A percentile compares a stretch with the other conserved stretches of the same genome.
phyloP scores from a whole-genome alignment of 2,329 filamentous ascomycete genomes.

The Colletotrichum scovillei region DNA sequence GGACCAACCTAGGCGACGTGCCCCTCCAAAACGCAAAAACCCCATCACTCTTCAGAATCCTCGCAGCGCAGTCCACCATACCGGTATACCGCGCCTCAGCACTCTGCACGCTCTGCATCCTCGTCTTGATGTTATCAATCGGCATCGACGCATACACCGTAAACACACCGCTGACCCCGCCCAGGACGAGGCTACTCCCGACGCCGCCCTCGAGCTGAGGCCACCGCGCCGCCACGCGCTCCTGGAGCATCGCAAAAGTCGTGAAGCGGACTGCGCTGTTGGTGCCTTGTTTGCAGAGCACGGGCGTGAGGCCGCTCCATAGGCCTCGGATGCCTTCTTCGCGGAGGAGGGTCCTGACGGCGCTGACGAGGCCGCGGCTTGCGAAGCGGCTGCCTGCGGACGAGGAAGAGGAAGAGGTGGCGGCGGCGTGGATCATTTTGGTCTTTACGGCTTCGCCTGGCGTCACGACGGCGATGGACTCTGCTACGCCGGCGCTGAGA shows the following conservation, averaged over 20 bases:
- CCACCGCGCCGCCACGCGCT: slow-evolving; percentile 5
- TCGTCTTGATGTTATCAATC: slow-evolving; percentile 28
- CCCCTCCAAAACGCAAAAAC: slow-evolving; percentile 21
- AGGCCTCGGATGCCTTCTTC: slow-evolving; percentile 13
- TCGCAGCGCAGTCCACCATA: slow-evolving; percentile 26
- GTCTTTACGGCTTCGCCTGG: slow-evolving; percentile 22
- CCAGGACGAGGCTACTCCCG: slow-evolving; percentile 7
- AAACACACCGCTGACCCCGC: slow-evolving; percentile 18
- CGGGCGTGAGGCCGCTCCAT: slow-evolving; percentile 8
- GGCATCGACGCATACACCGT: slow-evolving; percentile 26
- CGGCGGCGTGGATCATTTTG: slow-evolving; percentile 14
- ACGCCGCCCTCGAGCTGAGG: slow-evolving; percentile 6
- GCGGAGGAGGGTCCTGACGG: slow-evolving; percentile 2
- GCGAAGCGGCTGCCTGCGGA: neutral
- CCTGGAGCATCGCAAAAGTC: slow-evolving; percentile 15
- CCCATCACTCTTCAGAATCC: slow-evolving; percentile 1
- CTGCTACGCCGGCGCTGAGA: slow-evolving; percentile 17
- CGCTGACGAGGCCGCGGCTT: neutral
- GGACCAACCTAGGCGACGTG: slow-evolving; percentile 18
- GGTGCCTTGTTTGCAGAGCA: slow-evolving; percentile 16
- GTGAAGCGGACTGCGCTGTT: slow-evolving; percentile 30
- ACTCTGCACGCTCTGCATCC: slow-evolving; percentile 19
- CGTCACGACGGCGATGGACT: slow-evolving; percentile 7
- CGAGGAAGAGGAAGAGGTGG: neutral
- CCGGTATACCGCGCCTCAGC: slow-evolving; percentile 10